These are phyloP conservation scores for Euptelea pleiosperma DNA, from an alignment of 164 flowering plant species.

Conservation along the genomic window DNA sequence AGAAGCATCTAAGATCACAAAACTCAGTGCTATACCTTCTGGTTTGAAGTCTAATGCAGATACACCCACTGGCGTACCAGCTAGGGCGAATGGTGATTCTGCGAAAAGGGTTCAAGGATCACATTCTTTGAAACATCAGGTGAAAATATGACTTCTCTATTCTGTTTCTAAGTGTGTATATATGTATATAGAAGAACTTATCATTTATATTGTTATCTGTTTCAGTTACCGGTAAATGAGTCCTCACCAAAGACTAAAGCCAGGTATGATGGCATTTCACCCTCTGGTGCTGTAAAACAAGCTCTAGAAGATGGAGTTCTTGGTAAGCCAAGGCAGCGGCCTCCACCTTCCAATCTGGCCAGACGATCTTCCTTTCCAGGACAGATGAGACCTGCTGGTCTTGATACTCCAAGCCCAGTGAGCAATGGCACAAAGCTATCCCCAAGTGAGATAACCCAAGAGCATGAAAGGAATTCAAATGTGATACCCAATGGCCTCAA, in stretches of 20 bases:
- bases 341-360: constrained; percentile 48
- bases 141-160: constrained; percentile 18
- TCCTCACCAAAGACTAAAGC: constrained; percentile 66
- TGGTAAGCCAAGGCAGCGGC: constrained; percentile 52
- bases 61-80: constrained; percentile 26
- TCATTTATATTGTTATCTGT: constrained; percentile 13
- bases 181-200: neutral
- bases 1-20: constrained; percentile 62
- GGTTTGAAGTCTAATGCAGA: constrained; percentile 49
- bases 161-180: neutral
- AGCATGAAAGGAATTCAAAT: constrained; percentile 28
- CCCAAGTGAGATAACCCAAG: constrained; percentile 29
- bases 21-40: constrained; percentile 35
- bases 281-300: constrained; percentile 49
- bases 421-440: constrained; percentile 22
- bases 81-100: constrained; percentile 45
- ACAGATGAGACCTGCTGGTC: constrained; percentile 39
- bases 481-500: constrained; percentile 20
- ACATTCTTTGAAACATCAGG: constrained; percentile 68
- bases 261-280: constrained; percentile 57
- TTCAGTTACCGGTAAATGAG: constrained; percentile 62
- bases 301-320: constrained; percentile 54
- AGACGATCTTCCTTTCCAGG: constrained; percentile 59
- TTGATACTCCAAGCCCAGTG: constrained; percentile 31
- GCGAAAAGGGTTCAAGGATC: constrained; percentile 46